Evolutionary conservation across 2,329 filamentous ascomycete species (phyloP).

Genomic region (Stemphylium lycopersici): DNA sequence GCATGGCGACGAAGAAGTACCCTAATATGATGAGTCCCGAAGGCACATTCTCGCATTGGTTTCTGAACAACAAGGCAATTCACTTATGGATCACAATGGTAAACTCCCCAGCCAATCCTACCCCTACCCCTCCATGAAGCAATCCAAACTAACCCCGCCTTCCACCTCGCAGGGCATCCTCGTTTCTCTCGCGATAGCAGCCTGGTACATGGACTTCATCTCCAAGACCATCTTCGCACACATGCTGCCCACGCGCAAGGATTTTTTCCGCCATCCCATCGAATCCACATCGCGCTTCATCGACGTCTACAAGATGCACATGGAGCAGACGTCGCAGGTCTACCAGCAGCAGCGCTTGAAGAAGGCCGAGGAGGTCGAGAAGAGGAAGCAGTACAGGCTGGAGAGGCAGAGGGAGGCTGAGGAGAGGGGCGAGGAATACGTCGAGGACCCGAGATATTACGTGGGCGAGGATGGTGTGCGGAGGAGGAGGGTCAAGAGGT

Average conservation of each 20-base stretch:
- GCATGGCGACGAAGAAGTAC: constrained; percentile 74
- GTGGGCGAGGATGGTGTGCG: constrained; percentile 50
- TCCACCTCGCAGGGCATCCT: constrained; percentile 64
- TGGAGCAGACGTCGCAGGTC: constrained; percentile 70
- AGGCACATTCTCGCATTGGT: constrained; percentile 82
- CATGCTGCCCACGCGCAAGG: constrained; percentile 73
- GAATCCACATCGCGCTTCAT: constrained; percentile 68
- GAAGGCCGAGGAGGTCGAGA: constrained; percentile 83
- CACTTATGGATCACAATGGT: constrained; percentile 87
- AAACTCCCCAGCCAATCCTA: constrained; percentile 24
- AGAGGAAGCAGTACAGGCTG: constrained; percentile 83
- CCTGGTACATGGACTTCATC: constrained; percentile 80
- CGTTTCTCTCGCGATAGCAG: constrained; percentile 70
- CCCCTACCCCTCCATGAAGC: not conserved
- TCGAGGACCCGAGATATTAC: constrained; percentile 47
- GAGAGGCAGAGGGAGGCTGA: constrained; percentile 47
- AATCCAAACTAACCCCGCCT: constrained; percentile 3
- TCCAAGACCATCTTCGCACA: constrained; percentile 79
- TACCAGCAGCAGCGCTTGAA: constrained; percentile 74
- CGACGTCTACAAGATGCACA: constrained; percentile 77
- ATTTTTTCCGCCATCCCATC: constrained; percentile 73
- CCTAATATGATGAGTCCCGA: constrained; percentile 87
- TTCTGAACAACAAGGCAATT: constrained; percentile 76
- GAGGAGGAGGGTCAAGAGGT: constrained; percentile 73
- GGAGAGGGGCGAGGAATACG: constrained; percentile 44